Base-by-base conservation (phyloP, 805 yeast genomes). In the Candida silvicultrix region DNA sequence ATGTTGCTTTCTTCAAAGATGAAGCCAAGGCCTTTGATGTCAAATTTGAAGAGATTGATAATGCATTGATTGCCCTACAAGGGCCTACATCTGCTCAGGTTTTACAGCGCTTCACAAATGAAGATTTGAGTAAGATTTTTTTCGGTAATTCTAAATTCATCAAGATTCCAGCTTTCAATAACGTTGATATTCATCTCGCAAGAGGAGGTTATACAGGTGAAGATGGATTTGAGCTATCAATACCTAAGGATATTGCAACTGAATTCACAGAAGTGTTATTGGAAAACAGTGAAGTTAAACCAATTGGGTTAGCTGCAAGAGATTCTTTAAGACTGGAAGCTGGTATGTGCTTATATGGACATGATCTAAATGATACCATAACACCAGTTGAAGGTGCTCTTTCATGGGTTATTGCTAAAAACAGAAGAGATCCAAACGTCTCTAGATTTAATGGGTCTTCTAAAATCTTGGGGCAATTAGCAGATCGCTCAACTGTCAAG, bases 131-230 rank as follows among this genome's bases (percentile, higher is more conserved):
- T 9, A 68, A 73, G 45, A 68, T 94, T 46, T 78, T 75, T 50
- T 94, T 94, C 63, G 98, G 98, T 44, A 75, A 79, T 56, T 75
- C 73, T 36, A 54, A 60, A 23, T 57, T 49, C 37, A 49, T 59
- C 40, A 54, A 38, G 9, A 45, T 63, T 14, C 56, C 61, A 21
- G 45, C 69, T 64, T 57, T 70, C 67, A 45, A 60, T 64, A 49
- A 66, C 22, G 51, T 60, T 32, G 69, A 72, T 43, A 72, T 85
- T 44, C 95, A 89, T 60, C 75, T 89, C n/a, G 86, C 96, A 4
- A 82, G 99, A 66, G 87, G 95, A 21, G 99, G 99, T 2, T 94
- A 94, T 71, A 94, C 99, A 7, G 99, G 99, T 18, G 99, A 94
- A 67, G 99, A 94, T 64, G 99, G 99, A 2, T 92, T 94, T 65